A percentile compares a stretch with the other conserved stretches of the same genome.
Evolutionary conservation across 2,329 filamentous ascomycete genomes (phyloP).

Genomic region (Alternaria triticina): DNA sequence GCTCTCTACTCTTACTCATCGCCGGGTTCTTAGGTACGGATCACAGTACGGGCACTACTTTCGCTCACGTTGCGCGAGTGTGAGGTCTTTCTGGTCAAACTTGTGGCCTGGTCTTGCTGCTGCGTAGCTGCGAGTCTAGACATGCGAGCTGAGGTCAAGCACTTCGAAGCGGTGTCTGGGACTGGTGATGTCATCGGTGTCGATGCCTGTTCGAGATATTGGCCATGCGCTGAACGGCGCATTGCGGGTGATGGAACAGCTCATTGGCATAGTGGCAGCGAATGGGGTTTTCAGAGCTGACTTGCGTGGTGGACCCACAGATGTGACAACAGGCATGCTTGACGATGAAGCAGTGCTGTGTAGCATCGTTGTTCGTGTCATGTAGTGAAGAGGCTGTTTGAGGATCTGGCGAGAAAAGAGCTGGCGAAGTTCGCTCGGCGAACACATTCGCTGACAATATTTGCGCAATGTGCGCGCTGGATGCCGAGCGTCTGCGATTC

Average conservation of each 20-base stretch:
- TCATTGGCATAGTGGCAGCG: slow-evolving; percentile 18
- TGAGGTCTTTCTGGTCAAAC: background rate
- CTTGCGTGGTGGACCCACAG: slow-evolving; percentile 40
- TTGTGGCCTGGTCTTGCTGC: background rate
- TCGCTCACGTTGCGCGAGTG: background rate
- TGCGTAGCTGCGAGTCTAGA: background rate
- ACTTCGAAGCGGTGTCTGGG: slow-evolving; percentile 1
- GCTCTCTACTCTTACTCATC: background rate
- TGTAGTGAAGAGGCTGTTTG: background rate
- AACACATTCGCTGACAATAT: background rate
- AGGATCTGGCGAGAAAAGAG: slow-evolving; percentile 17
- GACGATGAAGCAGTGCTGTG: slow-evolving; percentile 24
- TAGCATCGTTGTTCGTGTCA: slow-evolving; percentile 9
- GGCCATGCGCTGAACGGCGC: slow-evolving; percentile 18
- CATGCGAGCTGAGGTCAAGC: background rate
- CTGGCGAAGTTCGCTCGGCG: slow-evolving; percentile 1
- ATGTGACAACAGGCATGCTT: slow-evolving; percentile 38
- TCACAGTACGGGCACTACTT: background rate
- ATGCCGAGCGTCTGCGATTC: background rate
- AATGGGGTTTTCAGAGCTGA: slow-evolving; percentile 33
- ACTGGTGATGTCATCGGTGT: slow-evolving; percentile 31
- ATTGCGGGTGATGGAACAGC: slow-evolving; percentile 35
- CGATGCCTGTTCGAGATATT: slow-evolving; percentile 28
- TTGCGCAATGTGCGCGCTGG: background rate
- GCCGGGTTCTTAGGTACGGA: background rate